Conservation (phyloP, 208 protist species). For the Crithidia acanthocephali region DNA sequence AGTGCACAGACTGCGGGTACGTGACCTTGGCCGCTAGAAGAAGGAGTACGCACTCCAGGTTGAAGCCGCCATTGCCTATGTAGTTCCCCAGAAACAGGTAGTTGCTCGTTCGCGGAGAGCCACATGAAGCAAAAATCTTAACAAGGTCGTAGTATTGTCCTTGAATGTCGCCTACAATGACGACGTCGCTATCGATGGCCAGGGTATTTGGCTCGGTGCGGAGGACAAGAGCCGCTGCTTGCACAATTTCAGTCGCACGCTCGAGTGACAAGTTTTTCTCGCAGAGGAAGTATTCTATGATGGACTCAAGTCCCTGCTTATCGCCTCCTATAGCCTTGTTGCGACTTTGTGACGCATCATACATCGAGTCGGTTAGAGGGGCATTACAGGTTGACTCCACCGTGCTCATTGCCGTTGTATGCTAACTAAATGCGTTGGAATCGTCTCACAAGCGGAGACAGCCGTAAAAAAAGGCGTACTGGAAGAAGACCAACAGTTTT, state of each 20-base stretch:
- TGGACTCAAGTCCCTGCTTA: conserved; percentile 28
- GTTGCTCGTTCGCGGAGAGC: conserved; percentile 83
- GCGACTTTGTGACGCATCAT: neutral
- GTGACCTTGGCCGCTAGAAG: conserved; percentile 96
- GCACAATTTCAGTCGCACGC: conserved; percentile 60
- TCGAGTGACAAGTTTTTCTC: conserved; percentile 52
- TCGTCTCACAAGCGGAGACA: too few species aligned
- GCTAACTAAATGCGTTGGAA: too few species aligned
- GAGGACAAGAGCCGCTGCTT: conserved; percentile 57
- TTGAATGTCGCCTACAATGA: conserved; percentile 95
- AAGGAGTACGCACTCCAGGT: conserved; percentile 97
- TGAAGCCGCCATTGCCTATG: conserved; percentile 97
- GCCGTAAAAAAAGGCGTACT: too few species aligned
- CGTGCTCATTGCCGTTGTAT: too few species aligned
- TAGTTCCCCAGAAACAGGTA: conserved; percentile 99
- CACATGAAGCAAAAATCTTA: conserved; percentile 80
- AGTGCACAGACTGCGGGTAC: conserved; percentile 84
- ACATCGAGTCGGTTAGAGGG: neutral
- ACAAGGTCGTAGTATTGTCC: conserved; percentile 94
- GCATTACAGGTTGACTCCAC: too few species aligned
- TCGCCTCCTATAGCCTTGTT: neutral
- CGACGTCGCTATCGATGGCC: conserved; percentile 57
- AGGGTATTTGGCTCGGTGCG: conserved; percentile 70
- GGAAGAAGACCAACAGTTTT: too few species aligned
- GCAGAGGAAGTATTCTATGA: conserved; percentile 74